Evolutionary conservation across 495 filamentous ascomycete species (phyloP), one percentile per base, ranked within the genome.

Genomic region (Xylaria castorea): DNA sequence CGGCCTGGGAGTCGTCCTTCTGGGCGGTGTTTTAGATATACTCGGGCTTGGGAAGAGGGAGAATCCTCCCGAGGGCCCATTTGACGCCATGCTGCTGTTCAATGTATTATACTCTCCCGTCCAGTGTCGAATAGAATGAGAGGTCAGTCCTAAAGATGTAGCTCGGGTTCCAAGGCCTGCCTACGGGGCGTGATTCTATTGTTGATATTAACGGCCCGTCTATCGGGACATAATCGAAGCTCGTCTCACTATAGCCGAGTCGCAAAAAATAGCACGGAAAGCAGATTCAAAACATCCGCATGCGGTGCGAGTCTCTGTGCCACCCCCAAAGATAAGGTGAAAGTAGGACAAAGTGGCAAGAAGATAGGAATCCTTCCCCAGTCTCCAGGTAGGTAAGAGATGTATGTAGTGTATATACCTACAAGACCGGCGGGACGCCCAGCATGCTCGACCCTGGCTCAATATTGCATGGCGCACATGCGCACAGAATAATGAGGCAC

Each of bases 1-100:
- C 27, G 83, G 78, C 66, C 81, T 78, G 42, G 79, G 76, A 7
- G 78, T 73, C 53, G 82, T 79, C 69, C 77, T 83, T 73, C 84
- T 78, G 51, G 85, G 74, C 75, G 77, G 77, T 60, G 75, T 72
- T 27, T 79, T 66, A 63, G 62, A 57, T 0, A 67, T 12, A 40
- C 76, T 86, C 34, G 83, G 76, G 70, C 79, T 84, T 27, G 85
- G 85, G 76, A 87, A 87, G 73, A 87, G 84, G 73, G 85, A 87
- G 76, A 87, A 85, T 48, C 85, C 84, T 73, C 85, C 85, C 9
- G 81, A 76, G 3, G 80, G 72, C 14, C 74, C 80, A 57, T 75
- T 77, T 7, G 81, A 78, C 48, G 80, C 77, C 71, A 83, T 82
- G 77, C 77, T 81, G 20, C 16, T 40, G 20, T 34, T 46, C 7